Evolutionary conservation across 1,139 yeast genomes (phyloP).

Genomic region (Pichia sp.): DNA sequence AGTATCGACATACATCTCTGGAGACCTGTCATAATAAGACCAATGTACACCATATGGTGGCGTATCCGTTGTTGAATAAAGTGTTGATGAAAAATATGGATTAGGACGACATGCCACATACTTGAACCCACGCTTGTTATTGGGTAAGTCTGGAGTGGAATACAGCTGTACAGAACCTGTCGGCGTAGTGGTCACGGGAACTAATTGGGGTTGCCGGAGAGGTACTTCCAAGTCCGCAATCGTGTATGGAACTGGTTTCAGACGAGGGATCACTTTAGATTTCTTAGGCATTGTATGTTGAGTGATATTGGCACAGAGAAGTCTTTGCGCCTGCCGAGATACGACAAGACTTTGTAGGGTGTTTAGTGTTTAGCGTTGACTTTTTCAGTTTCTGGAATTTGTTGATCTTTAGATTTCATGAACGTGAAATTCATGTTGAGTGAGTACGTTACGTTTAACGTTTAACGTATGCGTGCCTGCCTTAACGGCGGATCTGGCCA

Average conservation of each 20-base stretch:
- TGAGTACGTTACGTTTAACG: too few relatives aligned
- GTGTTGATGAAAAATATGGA: conserved; percentile 48
- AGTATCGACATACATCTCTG: conserved; percentile 44
- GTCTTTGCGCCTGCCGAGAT: too few relatives aligned
- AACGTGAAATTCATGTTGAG: too few relatives aligned
- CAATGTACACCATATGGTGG: conserved; percentile 60
- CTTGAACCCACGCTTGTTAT: conserved; percentile 73
- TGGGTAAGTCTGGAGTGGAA: conserved; percentile 68
- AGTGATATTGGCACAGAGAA: too few relatives aligned
- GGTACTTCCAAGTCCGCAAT: conserved; percentile 21
- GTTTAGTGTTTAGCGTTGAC: too few relatives aligned
- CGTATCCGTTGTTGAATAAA: conserved; percentile 70
- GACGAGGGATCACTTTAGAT: conserved; percentile 22
- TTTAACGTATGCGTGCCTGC: too few relatives aligned
- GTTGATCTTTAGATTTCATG: too few relatives aligned
- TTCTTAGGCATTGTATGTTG: conserved; percentile 9
- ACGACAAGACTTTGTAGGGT: too few relatives aligned
- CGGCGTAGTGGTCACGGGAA: conserved; percentile 51
- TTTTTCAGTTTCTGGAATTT: too few relatives aligned
- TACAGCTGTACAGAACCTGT: conserved; percentile 35
- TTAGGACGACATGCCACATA: conserved; percentile 76
- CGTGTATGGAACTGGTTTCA: conserved; percentile 29
- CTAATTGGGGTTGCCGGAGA: conserved; percentile 27
- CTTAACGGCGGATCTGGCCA: too few relatives aligned
- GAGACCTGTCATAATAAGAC: conserved; percentile 67